phyloP scores from a whole-genome alignment of 306 rosid genomes.

The Quercus aquifolioides region DNA sequence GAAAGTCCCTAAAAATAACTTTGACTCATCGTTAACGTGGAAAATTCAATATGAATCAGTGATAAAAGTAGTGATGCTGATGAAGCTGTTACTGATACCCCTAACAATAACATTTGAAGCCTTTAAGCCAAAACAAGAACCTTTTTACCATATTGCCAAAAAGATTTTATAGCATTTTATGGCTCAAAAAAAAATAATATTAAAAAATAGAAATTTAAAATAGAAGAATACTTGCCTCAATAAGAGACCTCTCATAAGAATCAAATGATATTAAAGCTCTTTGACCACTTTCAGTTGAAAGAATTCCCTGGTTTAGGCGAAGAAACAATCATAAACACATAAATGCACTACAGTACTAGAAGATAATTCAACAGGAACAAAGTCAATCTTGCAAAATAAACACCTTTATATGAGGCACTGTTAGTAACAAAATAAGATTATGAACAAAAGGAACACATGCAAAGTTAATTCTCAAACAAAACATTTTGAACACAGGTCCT shows the following conservation, averaged over 20 bases:
- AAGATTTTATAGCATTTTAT: background rate
- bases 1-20: conserved; percentile 3
- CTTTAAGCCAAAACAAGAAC: background rate
- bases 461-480: background rate
- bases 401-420: background rate
- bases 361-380: background rate
- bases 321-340: background rate
- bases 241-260: conserved; percentile 68
- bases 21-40: background rate
- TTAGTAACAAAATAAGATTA: background rate
- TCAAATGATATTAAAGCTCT: conserved; percentile 56
- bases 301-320: conserved; percentile 53
- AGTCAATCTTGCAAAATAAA: background rate
- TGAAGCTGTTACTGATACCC: background rate
- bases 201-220: background rate
- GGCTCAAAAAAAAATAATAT: background rate
- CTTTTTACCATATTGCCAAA: background rate
- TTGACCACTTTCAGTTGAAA: conserved; percentile 86
- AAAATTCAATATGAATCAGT: background rate
- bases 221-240: conserved; percentile 50
- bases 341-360: background rate
- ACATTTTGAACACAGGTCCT: background rate
- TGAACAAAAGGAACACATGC: background rate
- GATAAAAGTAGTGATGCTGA: background rate
- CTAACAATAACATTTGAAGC: background rate